A percentile compares a stretch with the other conserved stretches of the same genome.
phyloP scores from a whole-genome alignment of 371 early-diverging fungal species.

The Zopfochytrium polystomum region DNA sequence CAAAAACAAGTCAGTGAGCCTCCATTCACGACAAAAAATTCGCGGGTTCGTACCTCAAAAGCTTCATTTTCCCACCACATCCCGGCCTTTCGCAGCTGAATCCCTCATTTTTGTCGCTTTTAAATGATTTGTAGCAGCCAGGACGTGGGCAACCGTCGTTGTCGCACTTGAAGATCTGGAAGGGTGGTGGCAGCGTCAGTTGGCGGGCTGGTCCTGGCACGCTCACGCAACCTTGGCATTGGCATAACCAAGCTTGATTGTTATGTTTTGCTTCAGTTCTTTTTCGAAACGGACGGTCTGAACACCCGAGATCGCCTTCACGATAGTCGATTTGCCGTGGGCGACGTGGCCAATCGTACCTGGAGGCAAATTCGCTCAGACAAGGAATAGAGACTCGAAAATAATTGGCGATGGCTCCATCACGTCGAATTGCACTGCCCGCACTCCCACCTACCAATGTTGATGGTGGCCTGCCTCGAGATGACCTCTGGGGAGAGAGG shows the following conservation, averaged over 20 bases:
- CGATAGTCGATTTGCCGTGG: conserved; percentile 99
- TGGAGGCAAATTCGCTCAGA: not conserved
- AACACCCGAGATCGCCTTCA: conserved; percentile 98
- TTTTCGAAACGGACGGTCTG: conserved; percentile 99
- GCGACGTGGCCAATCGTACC: conserved; percentile 99
- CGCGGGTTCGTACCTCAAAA: conserved; percentile 56
- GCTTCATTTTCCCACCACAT: conserved; percentile 84
- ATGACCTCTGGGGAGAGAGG: conserved; percentile 92
- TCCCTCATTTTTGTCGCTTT: conserved; percentile 80
- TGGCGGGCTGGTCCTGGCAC: too few species aligned
- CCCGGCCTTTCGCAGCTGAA: conserved; percentile 89
- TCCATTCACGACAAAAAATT: too few species aligned
- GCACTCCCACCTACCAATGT: conserved; percentile 81
- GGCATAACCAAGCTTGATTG: conserved; percentile 99
- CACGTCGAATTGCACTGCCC: too few species aligned
- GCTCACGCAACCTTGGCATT: conserved; percentile 90
- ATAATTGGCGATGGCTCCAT: not conserved
- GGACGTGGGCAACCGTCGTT: conserved; percentile 92
- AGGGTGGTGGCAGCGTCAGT: conserved; percentile 2
- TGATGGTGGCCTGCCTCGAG: conserved; percentile 96
- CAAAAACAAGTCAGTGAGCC: not conserved
- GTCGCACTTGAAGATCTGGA: conserved; percentile 94
- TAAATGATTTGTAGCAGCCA: conserved; percentile 90
- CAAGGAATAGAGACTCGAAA: not conserved
- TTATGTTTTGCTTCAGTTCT: conserved; percentile 99